Evolutionary conservation across 805 yeast species (phyloP), one percentile per base, ranked within the genome.

Genomic region (Saccharomycopsis javanensis): DNA sequence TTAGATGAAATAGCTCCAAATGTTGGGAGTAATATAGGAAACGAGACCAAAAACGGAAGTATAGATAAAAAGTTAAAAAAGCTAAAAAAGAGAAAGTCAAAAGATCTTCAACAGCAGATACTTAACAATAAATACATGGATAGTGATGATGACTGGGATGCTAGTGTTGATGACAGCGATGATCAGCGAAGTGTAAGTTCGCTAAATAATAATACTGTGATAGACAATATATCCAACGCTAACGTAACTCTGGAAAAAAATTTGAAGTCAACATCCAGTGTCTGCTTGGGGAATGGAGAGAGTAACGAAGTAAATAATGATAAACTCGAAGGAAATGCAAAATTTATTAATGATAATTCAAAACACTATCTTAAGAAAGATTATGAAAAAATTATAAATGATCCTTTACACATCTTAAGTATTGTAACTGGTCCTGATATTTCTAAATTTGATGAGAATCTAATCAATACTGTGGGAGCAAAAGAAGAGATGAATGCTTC

Each of bases 131-230:
- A 70, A 57, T 85, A 84, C 66, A 74, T 82, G 50, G 96, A 90
- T 66, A 72, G 84, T 57, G 96, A 90, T 67, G 96, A 87, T 64
- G 97, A 89, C 69, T 90, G 97, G 97, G 92, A 89, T 68, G 95
- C 92, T 11, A 85, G 82, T 50, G 82, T 79, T 56, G 81, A 78
- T 51, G 74, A 72, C 25, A 42, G 15, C 10, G 48, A 42, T 20
- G 59, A 25, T 20, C 54, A 51, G 51, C 35, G 31, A 20, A 35
- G 45, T 46, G 69, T 63, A 25, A 53, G 25, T n/a, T 27, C 28
- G 6, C 16, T 16, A 13, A 16, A 15, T 15, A 58, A 31, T 30
- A 35, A 11, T 11, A 13, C 28, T 25, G 25, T 48, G 15, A 30
- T 20, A 6, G 23, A 35, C 18, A 52, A 34, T 20, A 10, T 45